Percentiles rank a stretch among this genome's conserved stretches.
These are phyloP conservation scores for Ogataea methanolica DNA, from an alignment of 805 yeast genomes.

Conservation along the genomic window DNA sequence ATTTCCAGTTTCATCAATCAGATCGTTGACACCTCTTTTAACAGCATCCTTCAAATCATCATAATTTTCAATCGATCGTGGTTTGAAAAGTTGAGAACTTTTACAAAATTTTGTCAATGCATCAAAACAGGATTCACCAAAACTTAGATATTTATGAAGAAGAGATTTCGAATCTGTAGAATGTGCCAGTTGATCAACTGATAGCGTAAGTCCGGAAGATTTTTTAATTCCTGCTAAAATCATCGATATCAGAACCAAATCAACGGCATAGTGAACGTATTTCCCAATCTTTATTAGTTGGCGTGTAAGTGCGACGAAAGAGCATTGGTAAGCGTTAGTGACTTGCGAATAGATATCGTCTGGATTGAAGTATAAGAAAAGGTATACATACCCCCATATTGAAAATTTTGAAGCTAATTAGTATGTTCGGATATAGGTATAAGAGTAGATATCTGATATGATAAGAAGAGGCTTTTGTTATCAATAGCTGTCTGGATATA, in stretches of 20 bases:
- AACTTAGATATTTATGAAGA: slow-evolving; percentile 46
- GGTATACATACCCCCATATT: too few relatives aligned
- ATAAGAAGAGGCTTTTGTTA: too few relatives aligned
- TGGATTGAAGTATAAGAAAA: too few relatives aligned
- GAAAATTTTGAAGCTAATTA: too few relatives aligned
- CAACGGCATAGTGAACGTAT: slow-evolving; percentile 68
- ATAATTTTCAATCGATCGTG: slow-evolving; percentile 25
- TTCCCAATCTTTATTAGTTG: slow-evolving; percentile 46
- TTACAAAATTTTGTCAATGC: slow-evolving; percentile 40
- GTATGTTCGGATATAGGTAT: too few relatives aligned
- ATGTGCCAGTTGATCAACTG: slow-evolving; percentile 33
- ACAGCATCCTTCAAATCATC: slow-evolving; percentile 28
- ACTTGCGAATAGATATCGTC: neutral
- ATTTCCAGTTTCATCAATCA: slow-evolving; percentile 16
- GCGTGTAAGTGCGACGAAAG: neutral
- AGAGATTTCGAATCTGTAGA: slow-evolving; percentile 37
- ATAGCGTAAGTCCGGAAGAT: slow-evolving; percentile 61
- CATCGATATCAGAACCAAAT: slow-evolving; percentile 73
- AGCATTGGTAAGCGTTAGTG: neutral
- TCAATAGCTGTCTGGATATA: too few relatives aligned
- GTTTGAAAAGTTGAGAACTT: slow-evolving; percentile 46
- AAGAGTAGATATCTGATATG: too few relatives aligned
- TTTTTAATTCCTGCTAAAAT: slow-evolving; percentile 82
- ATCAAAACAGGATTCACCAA: slow-evolving; percentile 62
- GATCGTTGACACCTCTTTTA: slow-evolving; percentile 26